These are phyloP conservation scores for Actinomortierella ambigua DNA, from an alignment of 371 early-diverging fungal genomes.

Conservation along the genomic window DNA sequence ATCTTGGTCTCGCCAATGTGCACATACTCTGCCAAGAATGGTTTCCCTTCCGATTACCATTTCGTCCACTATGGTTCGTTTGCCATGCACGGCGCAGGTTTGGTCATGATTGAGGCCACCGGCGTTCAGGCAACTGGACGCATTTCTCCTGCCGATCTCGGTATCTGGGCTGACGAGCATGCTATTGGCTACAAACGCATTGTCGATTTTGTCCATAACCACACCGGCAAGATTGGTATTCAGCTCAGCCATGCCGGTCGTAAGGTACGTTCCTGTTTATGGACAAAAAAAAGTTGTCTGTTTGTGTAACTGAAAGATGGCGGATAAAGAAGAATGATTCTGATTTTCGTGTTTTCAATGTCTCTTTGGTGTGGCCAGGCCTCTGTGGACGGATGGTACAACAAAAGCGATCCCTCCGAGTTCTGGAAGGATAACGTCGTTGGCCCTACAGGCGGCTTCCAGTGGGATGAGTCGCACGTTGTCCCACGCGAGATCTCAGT, in stretches of 20 bases:
- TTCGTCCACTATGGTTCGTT: constrained; percentile 72
- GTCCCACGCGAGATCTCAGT: constrained; percentile 60
- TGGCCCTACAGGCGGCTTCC: constrained; percentile 63
- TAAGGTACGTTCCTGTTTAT: constrained; percentile 47
- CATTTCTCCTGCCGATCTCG: constrained; percentile 77
- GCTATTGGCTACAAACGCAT: constrained; percentile 65
- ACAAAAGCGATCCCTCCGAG: constrained; percentile 21
- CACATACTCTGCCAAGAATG: constrained; percentile 67
- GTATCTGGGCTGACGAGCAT: constrained; percentile 87
- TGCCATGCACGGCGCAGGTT: constrained; percentile 78
- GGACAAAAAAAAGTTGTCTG: background rate
- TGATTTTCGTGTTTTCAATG: background rate
- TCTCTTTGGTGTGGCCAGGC: constrained; percentile 34
- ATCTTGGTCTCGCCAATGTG: constrained; percentile 85
- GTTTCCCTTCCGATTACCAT: constrained; percentile 66
- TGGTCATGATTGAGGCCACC: constrained; percentile 83
- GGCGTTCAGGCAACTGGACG: constrained; percentile 80
- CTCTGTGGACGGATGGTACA: constrained; percentile 19
- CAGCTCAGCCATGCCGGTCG: constrained; percentile 89
- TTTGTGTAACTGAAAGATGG: no score
- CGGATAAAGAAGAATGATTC: background rate
- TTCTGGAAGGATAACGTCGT: constrained; percentile 76
- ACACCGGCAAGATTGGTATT: constrained; percentile 68
- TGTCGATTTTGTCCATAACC: constrained; percentile 69
- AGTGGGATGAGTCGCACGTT: constrained; percentile 48